Conservation (phyloP, 257 asterid species). For the Mentha longifolia region DNA sequence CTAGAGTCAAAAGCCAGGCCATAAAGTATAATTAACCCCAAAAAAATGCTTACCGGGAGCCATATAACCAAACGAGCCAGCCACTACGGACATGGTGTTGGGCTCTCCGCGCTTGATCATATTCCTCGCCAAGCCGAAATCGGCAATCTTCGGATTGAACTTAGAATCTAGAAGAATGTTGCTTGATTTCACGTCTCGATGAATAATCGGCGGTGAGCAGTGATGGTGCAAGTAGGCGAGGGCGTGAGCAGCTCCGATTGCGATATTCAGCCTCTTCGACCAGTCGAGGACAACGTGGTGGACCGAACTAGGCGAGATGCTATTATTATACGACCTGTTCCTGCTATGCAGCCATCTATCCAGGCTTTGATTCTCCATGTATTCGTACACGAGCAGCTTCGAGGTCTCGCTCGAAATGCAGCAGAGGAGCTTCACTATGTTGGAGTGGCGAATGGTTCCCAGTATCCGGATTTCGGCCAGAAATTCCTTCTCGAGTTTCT, state of each 20-base stretch:
- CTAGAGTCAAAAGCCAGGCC: no score
- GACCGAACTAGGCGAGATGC: slow-evolving; percentile 39
- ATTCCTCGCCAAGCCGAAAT: slow-evolving; percentile 58
- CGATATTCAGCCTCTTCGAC: slow-evolving; percentile 60
- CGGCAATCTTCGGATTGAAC: slow-evolving; percentile 62
- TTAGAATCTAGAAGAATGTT: slow-evolving; percentile 50
- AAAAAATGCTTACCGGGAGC: slow-evolving; percentile 53
- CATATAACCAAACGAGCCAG: slow-evolving; percentile 66
- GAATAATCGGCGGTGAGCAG: slow-evolving; percentile 53
- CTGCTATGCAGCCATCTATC: slow-evolving; percentile 77
- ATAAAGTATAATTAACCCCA: no score
- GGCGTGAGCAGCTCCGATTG: slow-evolving; percentile 62
- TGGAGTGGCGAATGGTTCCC: slow-evolving; percentile 70
- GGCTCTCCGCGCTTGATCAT: slow-evolving; percentile 53
- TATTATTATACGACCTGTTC: slow-evolving; percentile 25
- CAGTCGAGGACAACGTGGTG: slow-evolving; percentile 52
- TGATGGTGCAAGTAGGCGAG: slow-evolving; percentile 64
- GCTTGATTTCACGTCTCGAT: slow-evolving; percentile 61
- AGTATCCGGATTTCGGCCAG: slow-evolving; percentile 70
- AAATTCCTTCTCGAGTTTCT: slow-evolving; percentile 65
- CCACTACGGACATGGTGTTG: slow-evolving; percentile 55
- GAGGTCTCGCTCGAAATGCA: slow-evolving; percentile 63
- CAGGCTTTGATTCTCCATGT: slow-evolving; percentile 76
- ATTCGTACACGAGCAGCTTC: slow-evolving; percentile 78
- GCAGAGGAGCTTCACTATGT: slow-evolving; percentile 80